phyloP scores from a whole-genome alignment of 2,329 filamentous ascomycete genomes.

The Phyllosticta citrichinensis region DNA sequence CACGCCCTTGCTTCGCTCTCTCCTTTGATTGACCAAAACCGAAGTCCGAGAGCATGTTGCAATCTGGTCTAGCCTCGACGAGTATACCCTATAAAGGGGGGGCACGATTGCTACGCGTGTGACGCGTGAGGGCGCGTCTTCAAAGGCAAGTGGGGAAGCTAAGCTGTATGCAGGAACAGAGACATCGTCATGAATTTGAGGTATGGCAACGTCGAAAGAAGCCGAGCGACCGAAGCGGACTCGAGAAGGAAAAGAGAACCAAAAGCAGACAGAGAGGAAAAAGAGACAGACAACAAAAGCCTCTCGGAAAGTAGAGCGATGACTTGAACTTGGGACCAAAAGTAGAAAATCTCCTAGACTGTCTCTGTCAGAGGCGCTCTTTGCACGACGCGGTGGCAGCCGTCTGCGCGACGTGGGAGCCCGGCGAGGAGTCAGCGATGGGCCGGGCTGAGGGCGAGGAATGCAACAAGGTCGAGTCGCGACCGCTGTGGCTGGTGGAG shows the following conservation, averaged over 20 bases:
- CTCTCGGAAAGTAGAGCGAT: not conserved
- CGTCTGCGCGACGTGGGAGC: not conserved
- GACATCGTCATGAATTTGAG: not conserved
- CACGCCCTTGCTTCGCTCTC: constrained; percentile 7
- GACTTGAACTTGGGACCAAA: not conserved
- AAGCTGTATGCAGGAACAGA: constrained; percentile 8
- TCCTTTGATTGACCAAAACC: not conserved
- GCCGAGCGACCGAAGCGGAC: not conserved
- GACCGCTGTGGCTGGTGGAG: not conserved
- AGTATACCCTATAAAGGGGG: constrained; percentile 7
- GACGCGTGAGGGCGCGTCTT: constrained; percentile 10
- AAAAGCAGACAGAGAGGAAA: not conserved
- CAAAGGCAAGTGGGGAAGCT: constrained; percentile 1
- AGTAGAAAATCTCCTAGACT: not conserved
- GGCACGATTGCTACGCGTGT: constrained; percentile 1
- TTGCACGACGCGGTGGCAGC: constrained; percentile 5
- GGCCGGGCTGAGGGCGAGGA: not conserved
- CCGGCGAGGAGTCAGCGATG: not conserved
- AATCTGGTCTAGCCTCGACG: constrained; percentile 8
- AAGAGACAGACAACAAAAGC: not conserved
- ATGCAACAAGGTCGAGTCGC: not conserved
- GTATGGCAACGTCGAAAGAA: not conserved
- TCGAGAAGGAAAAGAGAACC: not conserved
- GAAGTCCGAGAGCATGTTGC: constrained; percentile 3
- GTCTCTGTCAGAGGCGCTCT: constrained; percentile 1